Evolutionary conservation across 129 eudicot genomes (phyloP), one percentile per base, ranked within the genome.

Genomic region (carrot (Daucus carota)): DNA sequence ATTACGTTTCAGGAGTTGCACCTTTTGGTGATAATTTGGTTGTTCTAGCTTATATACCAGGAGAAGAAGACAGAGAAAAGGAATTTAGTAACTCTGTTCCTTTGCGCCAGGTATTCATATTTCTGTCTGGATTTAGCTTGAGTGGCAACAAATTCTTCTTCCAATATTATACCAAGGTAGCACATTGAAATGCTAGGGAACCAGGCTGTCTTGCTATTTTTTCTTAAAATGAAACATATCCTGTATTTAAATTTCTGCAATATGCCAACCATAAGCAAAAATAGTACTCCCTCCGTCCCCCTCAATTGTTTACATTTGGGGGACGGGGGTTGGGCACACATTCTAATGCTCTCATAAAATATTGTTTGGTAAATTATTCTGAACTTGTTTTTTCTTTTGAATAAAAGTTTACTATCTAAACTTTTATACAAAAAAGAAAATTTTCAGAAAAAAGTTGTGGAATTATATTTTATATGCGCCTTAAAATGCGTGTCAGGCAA

Each of bases 11-110:
- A 40, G 98, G 98, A 78, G 80, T 94, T 79, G 97, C 98, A 73
- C 98, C 98, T 14, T 94, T 94, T 81, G 98, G 97, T 77, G 97
- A 94, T 84, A 84, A 96, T 59, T 86, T 94, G 86, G 98, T 91
- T 81, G 85, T 94, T 84, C 85, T 93, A 74, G 98, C 98, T 80
- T 94, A 94, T 82, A 89, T 94, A 60, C 90, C 96, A 0, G 89
- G 91, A 63, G 97, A 90, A 84, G 97, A 94, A 72, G 88, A 91
- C 32, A 57, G 31, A n/a, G 98, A 94, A 74, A 90, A 90, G 81
- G 93, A 91, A 75, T 91, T 91, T 70, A 90, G 91, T 73, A 89
- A 93, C 78, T 79, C 83, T 76, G 78, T 78, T 76, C 93, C 97
- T 16, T 87, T 96, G 71, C 89, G 96, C 34, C 97, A 94, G 96